Percentiles rank a stretch among this genome's conserved stretches.
Conservation (phyloP, 148 eudicot genomes). For the Spergularia bocconei region DNA sequence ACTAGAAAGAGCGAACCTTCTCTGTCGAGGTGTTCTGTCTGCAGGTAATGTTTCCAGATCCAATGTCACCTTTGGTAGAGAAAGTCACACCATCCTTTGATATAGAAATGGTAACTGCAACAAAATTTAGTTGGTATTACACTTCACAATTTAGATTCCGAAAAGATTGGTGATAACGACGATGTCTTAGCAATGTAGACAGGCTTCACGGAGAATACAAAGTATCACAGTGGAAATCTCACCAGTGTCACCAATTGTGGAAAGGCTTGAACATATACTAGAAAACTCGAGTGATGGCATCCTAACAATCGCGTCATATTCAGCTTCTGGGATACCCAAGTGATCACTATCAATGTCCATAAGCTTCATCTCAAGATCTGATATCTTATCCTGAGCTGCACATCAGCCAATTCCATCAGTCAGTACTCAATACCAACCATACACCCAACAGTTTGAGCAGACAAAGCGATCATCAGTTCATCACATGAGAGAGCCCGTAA, state of each 20-base stretch:
- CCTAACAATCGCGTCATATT: constrained; percentile 60
- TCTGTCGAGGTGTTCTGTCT: constrained; percentile 50
- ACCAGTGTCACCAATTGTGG: constrained; percentile 70
- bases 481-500: no score
- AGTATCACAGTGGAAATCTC: background rate
- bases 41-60: constrained; percentile 57
- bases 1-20: constrained; percentile 36
- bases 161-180: background rate
- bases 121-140: constrained; percentile 12
- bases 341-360: constrained; percentile 79
- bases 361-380: constrained; percentile 71
- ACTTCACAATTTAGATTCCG: no score
- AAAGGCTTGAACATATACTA: constrained; percentile 47
- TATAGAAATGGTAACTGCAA: constrained; percentile 56
- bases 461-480: no score
- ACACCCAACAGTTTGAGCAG: background rate
- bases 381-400: constrained; percentile 67
- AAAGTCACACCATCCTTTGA: constrained; percentile 69
- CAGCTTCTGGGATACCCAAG: constrained; percentile 65
- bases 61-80: constrained; percentile 69
- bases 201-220: background rate
- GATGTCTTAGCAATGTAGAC: background rate
- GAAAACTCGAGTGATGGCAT: constrained; percentile 64
- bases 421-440: background rate
- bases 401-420: background rate